Evolutionary conservation across 208 protist species (phyloP), one percentile per base, ranked within the genome.

Genomic region (Trypanosomatidae sp.): DNA sequence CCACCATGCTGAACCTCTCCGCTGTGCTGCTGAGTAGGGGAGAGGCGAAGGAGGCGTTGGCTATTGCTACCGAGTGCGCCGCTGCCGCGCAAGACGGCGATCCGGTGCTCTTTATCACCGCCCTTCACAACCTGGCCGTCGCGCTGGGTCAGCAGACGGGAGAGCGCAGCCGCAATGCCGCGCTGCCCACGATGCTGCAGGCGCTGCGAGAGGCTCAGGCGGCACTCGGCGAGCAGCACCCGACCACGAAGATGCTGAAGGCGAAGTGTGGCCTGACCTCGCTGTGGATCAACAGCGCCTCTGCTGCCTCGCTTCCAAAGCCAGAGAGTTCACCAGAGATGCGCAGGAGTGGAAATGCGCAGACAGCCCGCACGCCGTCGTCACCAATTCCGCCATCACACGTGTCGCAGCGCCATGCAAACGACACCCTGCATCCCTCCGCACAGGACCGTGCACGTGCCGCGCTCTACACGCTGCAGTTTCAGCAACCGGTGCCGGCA

Each of bases 1-100:
- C 90, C 10, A 95, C 92, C 0, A 92, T 97, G 89, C 69, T 97
- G 65, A 97, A 95, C 73, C 77, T 95, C 30, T 97, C 90, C 39
- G 84, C 90, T 0, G 89, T 95, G 9, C 76, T 95, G 12, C 84
- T 97, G 41, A 83, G 81, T 39, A 69, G 85, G 36, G 87, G 84
- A 0, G 44, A 72, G 17, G 60, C 70, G 5, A 79, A 88, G 43
- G 87, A 91, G 75, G 90, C 92, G 49, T 66, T 95, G 5, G 36
- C 43, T 7, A 90, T 95, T 46, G 83, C 92, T 0, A 83, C 85
- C 62, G 82, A 92, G 55, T 95, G 90, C 47, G 86, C 85, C 17
- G 65, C 76, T 6, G 81, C 88, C 4, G 81, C 92, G 0, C 83
- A 90, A 64, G 62, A 84, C 6, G 77, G 74, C 3, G 91, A 94